Percentiles rank a stretch among this genome's conserved stretches.
Evolutionary conservation across 2,329 filamentous ascomycete species (phyloP).

Genomic region (Cryphonectria radicalis): DNA sequence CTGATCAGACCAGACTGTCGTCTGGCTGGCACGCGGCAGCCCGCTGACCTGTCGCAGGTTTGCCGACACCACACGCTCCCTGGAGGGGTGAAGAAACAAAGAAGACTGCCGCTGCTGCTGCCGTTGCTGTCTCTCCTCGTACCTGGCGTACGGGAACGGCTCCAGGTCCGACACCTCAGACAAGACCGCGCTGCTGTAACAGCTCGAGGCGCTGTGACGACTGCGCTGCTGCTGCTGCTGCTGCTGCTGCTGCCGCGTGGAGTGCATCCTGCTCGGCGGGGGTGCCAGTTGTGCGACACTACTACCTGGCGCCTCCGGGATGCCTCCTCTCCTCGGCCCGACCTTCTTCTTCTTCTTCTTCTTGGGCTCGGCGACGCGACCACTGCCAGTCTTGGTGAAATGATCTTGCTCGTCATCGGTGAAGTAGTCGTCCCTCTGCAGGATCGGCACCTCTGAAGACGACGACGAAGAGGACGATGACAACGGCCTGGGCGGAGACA

Average conservation of each 20-base stretch:
- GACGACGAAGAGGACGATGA: background rate
- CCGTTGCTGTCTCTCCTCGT: conserved; percentile 37
- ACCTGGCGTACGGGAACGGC: conserved; percentile 51
- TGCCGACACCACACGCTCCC: conserved; percentile 49
- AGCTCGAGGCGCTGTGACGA: conserved; percentile 30
- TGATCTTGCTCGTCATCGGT: conserved; percentile 10
- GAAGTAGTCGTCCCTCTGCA: background rate
- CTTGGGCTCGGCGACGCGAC: conserved; percentile 1
- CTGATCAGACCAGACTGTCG: conserved; percentile 31
- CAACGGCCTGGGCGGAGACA: background rate
- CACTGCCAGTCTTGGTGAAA: background rate
- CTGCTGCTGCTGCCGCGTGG: conserved; percentile 3
- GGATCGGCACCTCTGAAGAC: background rate
- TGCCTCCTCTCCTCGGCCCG: background rate
- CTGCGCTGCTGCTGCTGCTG: conserved; percentile 4
- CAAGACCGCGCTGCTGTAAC: conserved; percentile 36
- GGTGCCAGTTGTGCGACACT: conserved; percentile 4
- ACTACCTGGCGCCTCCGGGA: conserved; percentile 3
- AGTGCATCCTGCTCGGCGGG: conserved; percentile 26
- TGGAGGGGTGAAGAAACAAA: conserved; percentile 42
- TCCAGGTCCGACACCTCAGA: conserved; percentile 42
- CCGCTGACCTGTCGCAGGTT: conserved; percentile 41
- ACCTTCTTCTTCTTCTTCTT: background rate
- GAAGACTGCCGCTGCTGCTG: conserved; percentile 25
- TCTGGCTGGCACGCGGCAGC: conserved; percentile 34